These are phyloP conservation scores for Sutorius eximius DNA, from an alignment of 1,284 basidiomycete species.

Conservation along the genomic window DNA sequence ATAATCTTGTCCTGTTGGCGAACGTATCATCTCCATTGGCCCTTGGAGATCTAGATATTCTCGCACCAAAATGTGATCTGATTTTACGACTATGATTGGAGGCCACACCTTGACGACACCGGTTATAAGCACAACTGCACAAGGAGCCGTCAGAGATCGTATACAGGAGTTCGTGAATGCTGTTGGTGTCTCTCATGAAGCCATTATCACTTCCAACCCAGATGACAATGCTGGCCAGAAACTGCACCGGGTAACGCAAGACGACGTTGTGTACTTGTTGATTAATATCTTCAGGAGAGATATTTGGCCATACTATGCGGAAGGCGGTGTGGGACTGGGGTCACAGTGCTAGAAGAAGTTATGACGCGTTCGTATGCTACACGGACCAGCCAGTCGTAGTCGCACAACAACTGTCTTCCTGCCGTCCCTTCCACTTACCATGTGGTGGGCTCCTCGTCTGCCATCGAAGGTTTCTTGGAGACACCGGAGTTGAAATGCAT, in stretches of 20 bases:
- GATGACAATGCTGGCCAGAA: neutral
- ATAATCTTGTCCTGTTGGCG: neutral
- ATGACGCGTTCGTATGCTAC: too few species aligned
- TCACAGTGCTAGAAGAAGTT: too few species aligned
- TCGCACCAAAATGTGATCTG: slow-evolving; percentile 9
- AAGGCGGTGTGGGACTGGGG: too few species aligned
- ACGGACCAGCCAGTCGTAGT: too few species aligned
- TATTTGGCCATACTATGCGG: too few species aligned
- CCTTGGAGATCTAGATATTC: slow-evolving; percentile 11
- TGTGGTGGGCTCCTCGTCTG: neutral
- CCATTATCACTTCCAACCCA: neutral
- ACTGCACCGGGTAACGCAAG: slow-evolving; percentile 1
- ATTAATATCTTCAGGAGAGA: too few species aligned
- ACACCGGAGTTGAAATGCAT: too few species aligned
- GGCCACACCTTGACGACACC: slow-evolving; percentile 11
- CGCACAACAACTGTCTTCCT: neutral
- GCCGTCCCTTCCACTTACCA: neutral
- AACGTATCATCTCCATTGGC: neutral
- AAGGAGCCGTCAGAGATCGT: neutral
- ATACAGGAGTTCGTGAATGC: neutral
- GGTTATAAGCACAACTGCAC: neutral
- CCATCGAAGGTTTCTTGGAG: too few species aligned
- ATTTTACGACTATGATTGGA: slow-evolving; percentile 1
- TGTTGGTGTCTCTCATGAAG: neutral
- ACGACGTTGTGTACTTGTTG: neutral